Evolutionary conservation across 352 stramenopile species (phyloP).

Genomic region (Globisporangium paroecandrum): DNA sequence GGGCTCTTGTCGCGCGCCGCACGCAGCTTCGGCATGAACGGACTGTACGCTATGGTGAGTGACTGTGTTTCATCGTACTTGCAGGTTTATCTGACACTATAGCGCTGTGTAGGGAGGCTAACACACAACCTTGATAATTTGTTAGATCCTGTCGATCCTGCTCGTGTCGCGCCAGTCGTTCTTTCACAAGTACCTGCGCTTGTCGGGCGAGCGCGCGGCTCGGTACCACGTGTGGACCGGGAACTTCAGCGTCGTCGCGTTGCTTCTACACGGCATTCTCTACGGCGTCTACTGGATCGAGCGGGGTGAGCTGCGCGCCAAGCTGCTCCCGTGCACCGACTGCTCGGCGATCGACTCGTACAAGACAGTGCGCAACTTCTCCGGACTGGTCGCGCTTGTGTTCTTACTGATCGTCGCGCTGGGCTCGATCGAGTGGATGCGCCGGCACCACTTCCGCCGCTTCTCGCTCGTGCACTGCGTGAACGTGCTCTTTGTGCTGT

Average conservation of each 20-base stretch:
- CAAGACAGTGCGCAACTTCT: conserved; percentile 61
- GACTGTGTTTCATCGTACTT: neutral
- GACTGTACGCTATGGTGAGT: conserved; percentile 38
- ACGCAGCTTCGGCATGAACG: conserved; percentile 69
- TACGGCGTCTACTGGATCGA: conserved; percentile 56
- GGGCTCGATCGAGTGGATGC: conserved; percentile 48
- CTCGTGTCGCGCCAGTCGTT: conserved; percentile 67
- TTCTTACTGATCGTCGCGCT: conserved; percentile 36
- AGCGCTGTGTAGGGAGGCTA: neutral
- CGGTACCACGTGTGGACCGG: conserved; percentile 63
- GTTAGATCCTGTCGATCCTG: conserved; percentile 47
- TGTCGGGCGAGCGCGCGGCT: conserved; percentile 56
- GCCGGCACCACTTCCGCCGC: conserved; percentile 44
- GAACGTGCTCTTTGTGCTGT: conserved; percentile 41
- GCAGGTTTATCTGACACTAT: neutral
- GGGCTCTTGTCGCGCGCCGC: conserved; percentile 45
- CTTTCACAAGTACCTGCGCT: conserved; percentile 45
- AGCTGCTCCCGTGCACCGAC: conserved; percentile 49
- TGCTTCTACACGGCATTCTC: conserved; percentile 47
- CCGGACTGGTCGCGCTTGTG: conserved; percentile 45
- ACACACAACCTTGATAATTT: neutral
- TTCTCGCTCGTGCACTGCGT: conserved; percentile 59
- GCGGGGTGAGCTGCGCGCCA: conserved; percentile 44
- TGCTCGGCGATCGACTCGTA: conserved; percentile 47
- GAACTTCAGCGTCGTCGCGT: conserved; percentile 42